Base-by-base conservation (phyloP, 495 filamentous ascomycete species). In the Aspergillus nanangensis region DNA sequence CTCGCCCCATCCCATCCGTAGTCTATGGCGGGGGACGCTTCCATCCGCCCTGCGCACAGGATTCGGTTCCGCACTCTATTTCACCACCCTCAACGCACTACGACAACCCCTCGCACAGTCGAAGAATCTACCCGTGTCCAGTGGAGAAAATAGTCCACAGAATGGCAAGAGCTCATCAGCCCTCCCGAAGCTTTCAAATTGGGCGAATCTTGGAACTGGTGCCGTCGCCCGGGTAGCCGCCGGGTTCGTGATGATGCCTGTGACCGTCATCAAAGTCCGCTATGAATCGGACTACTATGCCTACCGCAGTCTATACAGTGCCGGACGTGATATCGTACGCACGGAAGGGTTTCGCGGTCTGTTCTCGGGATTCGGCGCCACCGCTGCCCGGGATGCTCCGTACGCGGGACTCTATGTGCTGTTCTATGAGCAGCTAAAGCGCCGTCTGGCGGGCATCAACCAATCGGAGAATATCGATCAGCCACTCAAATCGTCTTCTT, bases 201-300 rank as follows among this genome's bases (percentile, higher is more conserved):
- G 83, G 5, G 88, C 86, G 25, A 99, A 99, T 58, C 76, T 99
- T 1, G 62, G 82, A 29, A 86, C 91, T 0, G 94, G 93, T 15
- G 89, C 90, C 22, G 71, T 84, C 10, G 90, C 93, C 27, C 78
- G 93, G 17, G 87, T 87, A 4, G 79, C 82, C 10, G 91, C 90
- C 0, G 93, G 93, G 9, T 85, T 95, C 60, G 67, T 95, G 33
- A 83, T 97, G 70, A 97, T 96, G 90, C 93, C 93, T 5, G 80
- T 97, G 42, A 99, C 93, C 2, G 87, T 97, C 24, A 79, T 99
- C 59, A 99, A 99, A 61, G 94, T 99, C 8, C 87, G 93, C 37
- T 97, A 93, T 59, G 93, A 99, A 60, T 87, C 81, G 8, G 85
- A 76, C 44, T 69, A 88, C 36, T 99, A 96, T 72, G 66, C 75